Percentiles rank a stretch among this genome's conserved stretches.
Conservation (phyloP, 2,329 filamentous ascomycete species). For the Coniochaeta sp. region DNA sequence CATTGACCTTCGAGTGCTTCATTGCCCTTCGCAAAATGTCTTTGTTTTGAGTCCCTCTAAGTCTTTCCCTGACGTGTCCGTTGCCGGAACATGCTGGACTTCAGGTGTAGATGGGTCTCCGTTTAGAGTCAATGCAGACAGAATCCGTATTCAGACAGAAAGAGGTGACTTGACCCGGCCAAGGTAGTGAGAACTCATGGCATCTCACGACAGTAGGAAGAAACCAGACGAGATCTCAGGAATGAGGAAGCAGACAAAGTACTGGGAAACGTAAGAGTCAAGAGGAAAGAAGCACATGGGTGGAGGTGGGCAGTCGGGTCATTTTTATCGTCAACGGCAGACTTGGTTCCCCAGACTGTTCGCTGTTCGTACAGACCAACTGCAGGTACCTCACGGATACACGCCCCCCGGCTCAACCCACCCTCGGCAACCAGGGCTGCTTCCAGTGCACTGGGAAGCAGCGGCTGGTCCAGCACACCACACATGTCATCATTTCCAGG, state of each 20-base stretch:
- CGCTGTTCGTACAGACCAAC: not conserved
- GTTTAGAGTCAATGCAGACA: not conserved
- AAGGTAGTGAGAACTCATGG: not conserved
- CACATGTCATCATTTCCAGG: no score
- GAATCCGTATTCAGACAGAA: slow-evolving; percentile 1
- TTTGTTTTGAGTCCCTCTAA: not conserved
- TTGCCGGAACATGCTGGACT: not conserved
- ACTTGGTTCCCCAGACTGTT: not conserved
- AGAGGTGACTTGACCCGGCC: not conserved
- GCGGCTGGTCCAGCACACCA: not conserved
- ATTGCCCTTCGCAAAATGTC: not conserved
- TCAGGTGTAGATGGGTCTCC: not conserved
- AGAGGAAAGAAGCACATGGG: slow-evolving; percentile 10
- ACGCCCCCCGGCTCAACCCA: not conserved
- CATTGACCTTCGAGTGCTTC: not conserved
- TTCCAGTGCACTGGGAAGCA: not conserved
- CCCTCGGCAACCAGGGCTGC: not conserved
- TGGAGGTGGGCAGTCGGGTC: slow-evolving; percentile 21
- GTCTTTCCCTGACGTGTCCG: not conserved
- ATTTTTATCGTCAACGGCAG: slow-evolving; percentile 9
- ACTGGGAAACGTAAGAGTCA: slow-evolving; percentile 17
- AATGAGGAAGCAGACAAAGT: slow-evolving; percentile 9
- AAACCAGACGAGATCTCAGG: slow-evolving; percentile 6
- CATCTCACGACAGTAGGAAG: not conserved
- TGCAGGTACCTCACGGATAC: not conserved